phyloP scores from a whole-genome alignment of 148 eudicot species.

The Chenopodium formosanum region DNA sequence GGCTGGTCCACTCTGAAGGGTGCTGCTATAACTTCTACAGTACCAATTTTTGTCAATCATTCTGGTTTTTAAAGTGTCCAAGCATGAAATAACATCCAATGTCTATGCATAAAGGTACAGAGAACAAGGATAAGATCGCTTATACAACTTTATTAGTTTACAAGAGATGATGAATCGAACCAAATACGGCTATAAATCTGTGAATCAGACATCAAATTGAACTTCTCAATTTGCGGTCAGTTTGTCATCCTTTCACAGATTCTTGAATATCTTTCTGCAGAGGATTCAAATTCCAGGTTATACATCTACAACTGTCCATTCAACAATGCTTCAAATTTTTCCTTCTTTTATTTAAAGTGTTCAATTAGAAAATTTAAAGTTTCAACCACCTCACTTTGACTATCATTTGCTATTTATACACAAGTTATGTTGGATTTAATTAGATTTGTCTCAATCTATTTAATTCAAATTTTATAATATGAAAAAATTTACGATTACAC shows the following conservation, averaged over 20 bases:
- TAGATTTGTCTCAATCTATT: too few relatives aligned
- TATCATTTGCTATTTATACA: too few relatives aligned
- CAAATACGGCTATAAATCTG: not conserved
- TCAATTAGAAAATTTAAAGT: too few relatives aligned
- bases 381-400: too few relatives aligned
- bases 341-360: too few relatives aligned
- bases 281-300: not conserved
- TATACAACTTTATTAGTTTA: not conserved
- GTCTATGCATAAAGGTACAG: not conserved
- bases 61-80: not conserved
- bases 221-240: not conserved
- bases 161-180: not conserved
- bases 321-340: not conserved
- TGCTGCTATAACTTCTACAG: not conserved
- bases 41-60: not conserved
- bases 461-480: too few relatives aligned
- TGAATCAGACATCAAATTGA: not conserved
- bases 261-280: not conserved
- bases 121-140: not conserved
- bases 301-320: not conserved
- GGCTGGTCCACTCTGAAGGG: not conserved
- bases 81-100: not conserved
- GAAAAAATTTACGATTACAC: too few relatives aligned
- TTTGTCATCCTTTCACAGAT: not conserved
- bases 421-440: too few relatives aligned